Evolutionary conservation across 345 rosid species (phyloP).

Genomic region (Excoecaria cochinchinensis): DNA sequence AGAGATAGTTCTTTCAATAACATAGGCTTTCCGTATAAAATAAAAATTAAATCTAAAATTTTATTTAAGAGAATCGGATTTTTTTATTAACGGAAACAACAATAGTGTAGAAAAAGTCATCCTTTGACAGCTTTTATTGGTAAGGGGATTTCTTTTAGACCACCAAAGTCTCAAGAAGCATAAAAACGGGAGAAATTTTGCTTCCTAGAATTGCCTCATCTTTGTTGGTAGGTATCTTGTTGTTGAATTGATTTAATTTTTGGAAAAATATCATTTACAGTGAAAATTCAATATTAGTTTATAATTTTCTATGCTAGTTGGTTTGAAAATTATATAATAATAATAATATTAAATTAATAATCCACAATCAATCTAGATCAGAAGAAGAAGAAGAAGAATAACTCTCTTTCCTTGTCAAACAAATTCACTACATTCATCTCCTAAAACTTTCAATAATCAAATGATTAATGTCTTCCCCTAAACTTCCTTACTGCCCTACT

Average conservation of each 20-base stretch:
- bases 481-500: neutral
- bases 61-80: too few relatives aligned
- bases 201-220: slow-evolving; percentile 23
- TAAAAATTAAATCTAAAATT: too few relatives aligned
- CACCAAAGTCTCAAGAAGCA: slow-evolving; percentile 3
- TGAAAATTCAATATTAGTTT: too few relatives aligned
- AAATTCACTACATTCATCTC: neutral
- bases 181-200: slow-evolving; percentile 2
- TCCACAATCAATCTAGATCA: neutral
- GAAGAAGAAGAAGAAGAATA: neutral
- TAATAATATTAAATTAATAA: neutral
- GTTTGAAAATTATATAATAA: neutral
- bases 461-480: neutral
- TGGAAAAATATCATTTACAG: neutral
- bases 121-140: slow-evolving; percentile 2
- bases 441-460: slow-evolving; percentile 4
- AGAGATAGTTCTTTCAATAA: too few relatives aligned
- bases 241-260: neutral
- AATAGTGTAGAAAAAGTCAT: neutral
- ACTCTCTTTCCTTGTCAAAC: neutral
- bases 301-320: neutral
- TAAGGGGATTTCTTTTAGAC: slow-evolving; percentile 22
- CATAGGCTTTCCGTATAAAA: too few relatives aligned
- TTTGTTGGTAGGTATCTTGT: neutral
- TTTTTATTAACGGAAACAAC: too few relatives aligned